Percentiles rank a stretch among this genome's conserved stretches.
Conservation (phyloP, 1,284 basidiomycete species). For the Boletus sp. region DNA sequence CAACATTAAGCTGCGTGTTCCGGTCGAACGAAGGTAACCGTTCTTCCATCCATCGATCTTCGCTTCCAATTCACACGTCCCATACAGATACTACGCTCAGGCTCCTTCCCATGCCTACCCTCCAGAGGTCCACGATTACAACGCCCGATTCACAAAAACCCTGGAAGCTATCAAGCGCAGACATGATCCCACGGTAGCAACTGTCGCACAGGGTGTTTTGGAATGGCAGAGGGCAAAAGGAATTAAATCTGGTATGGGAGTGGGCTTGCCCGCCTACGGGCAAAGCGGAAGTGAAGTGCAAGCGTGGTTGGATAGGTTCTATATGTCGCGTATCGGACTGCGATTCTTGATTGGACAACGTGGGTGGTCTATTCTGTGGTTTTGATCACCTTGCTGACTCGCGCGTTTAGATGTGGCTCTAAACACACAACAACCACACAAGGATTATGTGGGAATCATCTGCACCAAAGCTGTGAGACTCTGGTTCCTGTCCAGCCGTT, state of each 20-base stretch:
- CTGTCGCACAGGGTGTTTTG: slow-evolving; percentile 87
- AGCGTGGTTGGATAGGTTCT: slow-evolving; percentile 95
- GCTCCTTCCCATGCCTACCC: slow-evolving; percentile 77
- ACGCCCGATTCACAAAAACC: slow-evolving; percentile 85
- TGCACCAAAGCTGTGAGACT: slow-evolving; percentile 84
- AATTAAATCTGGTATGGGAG: slow-evolving; percentile 28
- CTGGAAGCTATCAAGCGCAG: slow-evolving; percentile 91
- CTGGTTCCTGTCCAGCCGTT: neutral
- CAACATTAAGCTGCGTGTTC: slow-evolving; percentile 65
- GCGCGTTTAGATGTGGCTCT: slow-evolving; percentile 82
- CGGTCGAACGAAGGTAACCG: slow-evolving; percentile 69
- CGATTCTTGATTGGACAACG: slow-evolving; percentile 94
- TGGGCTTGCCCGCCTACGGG: slow-evolving; percentile 47
- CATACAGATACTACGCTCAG: slow-evolving; percentile 81
- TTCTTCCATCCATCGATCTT: slow-evolving; percentile 8
- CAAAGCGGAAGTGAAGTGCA: slow-evolving; percentile 88
- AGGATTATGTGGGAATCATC: slow-evolving; percentile 96
- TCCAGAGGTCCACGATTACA: slow-evolving; percentile 93
- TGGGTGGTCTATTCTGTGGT: slow-evolving; percentile 42
- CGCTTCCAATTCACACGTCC: slow-evolving; percentile 12
- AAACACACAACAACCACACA: slow-evolving; percentile 85
- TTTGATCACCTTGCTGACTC: slow-evolving; percentile 4
- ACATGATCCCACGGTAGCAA: slow-evolving; percentile 97
- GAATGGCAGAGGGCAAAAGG: slow-evolving; percentile 65
- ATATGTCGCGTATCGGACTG: slow-evolving; percentile 96